phyloP scores from a whole-genome alignment of 169 alveolate genomes.

The Eimeria sp. region DNA sequence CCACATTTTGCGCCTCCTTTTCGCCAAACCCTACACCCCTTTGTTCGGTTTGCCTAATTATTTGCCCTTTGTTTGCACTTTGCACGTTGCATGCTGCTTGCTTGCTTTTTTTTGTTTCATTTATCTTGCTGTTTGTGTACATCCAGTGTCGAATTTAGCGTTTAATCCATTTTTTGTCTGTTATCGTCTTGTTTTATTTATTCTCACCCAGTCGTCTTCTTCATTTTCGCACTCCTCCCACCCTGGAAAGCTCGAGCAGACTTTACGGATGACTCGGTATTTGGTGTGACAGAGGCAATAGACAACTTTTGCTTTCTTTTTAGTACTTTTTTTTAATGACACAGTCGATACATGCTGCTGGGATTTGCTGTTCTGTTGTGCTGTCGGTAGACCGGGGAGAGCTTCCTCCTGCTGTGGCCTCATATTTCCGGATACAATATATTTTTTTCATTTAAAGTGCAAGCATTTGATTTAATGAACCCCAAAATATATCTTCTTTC shows the following conservation, averaged over 20 bases:
- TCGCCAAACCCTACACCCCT: background rate
- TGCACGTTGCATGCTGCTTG: too few relatives aligned
- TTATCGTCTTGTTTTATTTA: background rate
- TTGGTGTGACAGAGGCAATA: conserved; percentile 76
- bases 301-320: conserved; percentile 11
- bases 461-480: too few relatives aligned
- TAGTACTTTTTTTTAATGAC: background rate
- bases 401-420: background rate
- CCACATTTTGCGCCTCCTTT: background rate
- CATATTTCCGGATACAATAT: background rate
- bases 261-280: conserved; percentile 68
- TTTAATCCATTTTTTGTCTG: background rate
- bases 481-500: background rate
- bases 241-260: conserved; percentile 80
- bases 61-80: too few relatives aligned
- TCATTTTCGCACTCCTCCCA: conserved; percentile 79
- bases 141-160: too few relatives aligned
- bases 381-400: background rate
- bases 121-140: too few relatives aligned
- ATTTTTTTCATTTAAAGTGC: background rate
- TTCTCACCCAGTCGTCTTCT: conserved; percentile 84
- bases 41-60: background rate
- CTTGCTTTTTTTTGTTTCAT: too few relatives aligned
- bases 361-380: background rate
- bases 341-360: background rate